Base-by-base conservation (phyloP, 345 rosid genomes). In the Kernera saxatilis region DNA sequence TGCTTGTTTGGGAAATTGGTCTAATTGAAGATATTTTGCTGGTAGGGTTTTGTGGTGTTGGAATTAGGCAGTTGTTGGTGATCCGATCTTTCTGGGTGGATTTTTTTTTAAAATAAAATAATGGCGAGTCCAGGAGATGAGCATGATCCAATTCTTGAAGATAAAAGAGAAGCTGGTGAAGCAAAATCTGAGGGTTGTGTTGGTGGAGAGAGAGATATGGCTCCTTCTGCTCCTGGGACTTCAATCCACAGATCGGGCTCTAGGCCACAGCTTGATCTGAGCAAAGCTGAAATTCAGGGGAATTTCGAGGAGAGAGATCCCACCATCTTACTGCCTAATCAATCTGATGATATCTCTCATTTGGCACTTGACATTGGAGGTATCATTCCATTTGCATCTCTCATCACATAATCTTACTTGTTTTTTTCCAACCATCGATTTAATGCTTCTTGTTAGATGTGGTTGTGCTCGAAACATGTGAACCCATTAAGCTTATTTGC, bases 321-420 rank as follows among this genome's bases (percentile, higher is more conserved):
- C 43, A 92, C 98, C 5, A 94, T 94, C 79, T 78, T 94, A 44
- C 75, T 94, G 81, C 99, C 99, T 71, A 94, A 94, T 82, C 98
- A 94, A 51, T 92, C 97, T 71, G 99, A 94, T 85, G 99, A 94
- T 69, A 87, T 94, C 62, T 94, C 96, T 52, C 98, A 94, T 70
- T 81, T 92, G 80, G 93, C 99, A 64, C 86, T 92, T 77, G 99
- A 94, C 68, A 94, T 94, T 61, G 99, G 99, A 85, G 99, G 99
- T 93, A 44, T 32, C 25, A 3, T 58, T 33, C 52, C 52, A 19
- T 0, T 46, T 11, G 1, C 21, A 13, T 30, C 11, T 29, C 41
- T 30, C 27, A 29, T 30, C 5, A 64, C 22, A 9, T 8, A 22
- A 3, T 26, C 5, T 66, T 4, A 1, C 8, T 23, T 21, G 25